Evolutionary conservation across 1,284 basidiomycete genomes (phyloP).

Genomic region (Ustilago curta): DNA sequence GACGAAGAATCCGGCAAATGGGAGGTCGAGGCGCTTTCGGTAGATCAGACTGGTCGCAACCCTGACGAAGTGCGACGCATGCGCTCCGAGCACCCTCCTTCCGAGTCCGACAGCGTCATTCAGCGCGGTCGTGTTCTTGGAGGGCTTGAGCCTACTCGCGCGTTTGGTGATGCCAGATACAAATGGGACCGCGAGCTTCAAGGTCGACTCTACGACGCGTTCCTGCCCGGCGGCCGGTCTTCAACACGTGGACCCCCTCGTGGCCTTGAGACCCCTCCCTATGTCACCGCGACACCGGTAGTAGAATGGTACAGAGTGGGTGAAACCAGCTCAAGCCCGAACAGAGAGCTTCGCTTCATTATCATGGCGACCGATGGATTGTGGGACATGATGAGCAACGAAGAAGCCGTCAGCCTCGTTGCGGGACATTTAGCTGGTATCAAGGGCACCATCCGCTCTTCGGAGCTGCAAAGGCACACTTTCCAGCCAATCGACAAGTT

Average conservation of each 20-base stretch:
- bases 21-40: slow-evolving; percentile 89
- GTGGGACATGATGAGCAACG: slow-evolving; percentile 94
- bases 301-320: slow-evolving; percentile 60
- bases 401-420: slow-evolving; percentile 87
- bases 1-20: slow-evolving; percentile 73
- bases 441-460: slow-evolving; percentile 59
- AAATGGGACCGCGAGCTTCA: slow-evolving; percentile 75
- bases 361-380: slow-evolving; percentile 93
- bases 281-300: slow-evolving; percentile 87
- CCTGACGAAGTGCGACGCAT: slow-evolving; percentile 82
- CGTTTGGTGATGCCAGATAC: slow-evolving; percentile 94
- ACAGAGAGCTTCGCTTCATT: slow-evolving; percentile 70
- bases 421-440: slow-evolving; percentile 66
- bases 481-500: slow-evolving; percentile 55
- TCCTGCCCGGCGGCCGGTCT: slow-evolving; percentile 61
- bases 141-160: slow-evolving; percentile 91
- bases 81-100: slow-evolving; percentile 81
- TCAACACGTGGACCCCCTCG: slow-evolving; percentile 58
- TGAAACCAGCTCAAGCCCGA: slow-evolving; percentile 42
- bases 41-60: slow-evolving; percentile 96
- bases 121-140: slow-evolving; percentile 78
- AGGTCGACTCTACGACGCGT: slow-evolving; percentile 69
- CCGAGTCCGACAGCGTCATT: slow-evolving; percentile 85
- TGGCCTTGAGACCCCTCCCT: slow-evolving; percentile 78
- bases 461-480: slow-evolving; percentile 55